A percentile compares a stretch with the other conserved stretches of the same genome.
phyloP scores from a whole-genome alignment of 176 grass and related monocot species.

The Zea luxurians region DNA sequence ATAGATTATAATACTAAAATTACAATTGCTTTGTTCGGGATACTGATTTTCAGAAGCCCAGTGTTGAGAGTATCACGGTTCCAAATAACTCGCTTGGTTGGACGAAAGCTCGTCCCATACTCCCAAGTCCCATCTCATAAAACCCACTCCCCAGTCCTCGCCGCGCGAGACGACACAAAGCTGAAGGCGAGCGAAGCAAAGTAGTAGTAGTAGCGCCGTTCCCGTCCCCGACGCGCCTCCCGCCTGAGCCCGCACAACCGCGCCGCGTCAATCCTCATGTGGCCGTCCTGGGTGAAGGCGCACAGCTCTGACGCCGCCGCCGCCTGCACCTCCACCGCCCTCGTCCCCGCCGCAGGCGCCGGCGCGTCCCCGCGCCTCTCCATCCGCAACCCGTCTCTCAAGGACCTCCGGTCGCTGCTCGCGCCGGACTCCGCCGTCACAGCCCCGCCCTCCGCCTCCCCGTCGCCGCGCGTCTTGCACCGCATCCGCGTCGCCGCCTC shows the following conservation, averaged over 20 bases:
- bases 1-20: too few species aligned
- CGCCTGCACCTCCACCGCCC: slow-evolving; percentile 15
- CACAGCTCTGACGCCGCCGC: slow-evolving; percentile 22
- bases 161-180: background rate
- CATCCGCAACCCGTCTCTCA: slow-evolving; percentile 61
- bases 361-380: slow-evolving; percentile 35
- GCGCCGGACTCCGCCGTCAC: background rate
- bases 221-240: background rate
- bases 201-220: too few species aligned
- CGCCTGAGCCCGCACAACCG: background rate
- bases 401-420: slow-evolving; percentile 65
- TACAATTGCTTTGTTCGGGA: too few species aligned
- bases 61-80: too few species aligned
- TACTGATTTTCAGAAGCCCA: too few species aligned
- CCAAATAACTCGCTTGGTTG: too few species aligned
- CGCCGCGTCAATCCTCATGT: slow-evolving; percentile 42
- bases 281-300: slow-evolving; percentile 64
- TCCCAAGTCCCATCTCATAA: background rate
- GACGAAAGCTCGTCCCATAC: background rate
- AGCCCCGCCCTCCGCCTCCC: background rate
- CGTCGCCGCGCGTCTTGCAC: slow-evolving; percentile 61
- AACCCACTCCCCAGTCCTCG: background rate
- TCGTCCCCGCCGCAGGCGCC: slow-evolving; percentile 22
- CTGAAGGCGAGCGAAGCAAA: background rate
- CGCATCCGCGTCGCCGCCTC: slow-evolving; percentile 65